Conservation (phyloP, 352 stramenopile genomes). For the Globisporangium lucens region DNA sequence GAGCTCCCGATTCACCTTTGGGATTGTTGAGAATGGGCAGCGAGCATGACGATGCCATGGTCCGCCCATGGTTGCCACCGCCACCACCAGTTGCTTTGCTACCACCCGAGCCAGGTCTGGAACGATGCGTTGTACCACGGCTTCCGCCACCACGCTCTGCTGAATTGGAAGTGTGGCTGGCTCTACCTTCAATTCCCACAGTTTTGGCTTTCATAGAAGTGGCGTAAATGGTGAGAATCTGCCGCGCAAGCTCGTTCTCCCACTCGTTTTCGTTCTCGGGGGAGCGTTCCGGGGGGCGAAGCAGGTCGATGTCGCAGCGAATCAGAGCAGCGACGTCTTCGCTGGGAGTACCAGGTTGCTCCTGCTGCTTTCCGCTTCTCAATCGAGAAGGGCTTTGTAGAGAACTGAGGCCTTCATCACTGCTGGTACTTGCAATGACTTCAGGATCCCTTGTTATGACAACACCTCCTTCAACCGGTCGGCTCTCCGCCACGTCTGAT, state of each 20-base stretch:
- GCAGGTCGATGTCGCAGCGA: slow-evolving; percentile 52
- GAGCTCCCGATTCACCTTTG: not conserved
- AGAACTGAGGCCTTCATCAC: not conserved
- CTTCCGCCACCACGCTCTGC: not conserved
- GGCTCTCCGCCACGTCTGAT: not conserved
- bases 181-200: slow-evolving; percentile 5
- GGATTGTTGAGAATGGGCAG: slow-evolving; percentile 16
- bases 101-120: not conserved
- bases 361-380: not conserved
- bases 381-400: not conserved
- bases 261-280: slow-evolving; percentile 75
- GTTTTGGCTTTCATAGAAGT: slow-evolving; percentile 69
- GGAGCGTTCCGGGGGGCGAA: slow-evolving; percentile 40
- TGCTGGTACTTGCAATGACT: not conserved
- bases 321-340: slow-evolving; percentile 12
- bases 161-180: not conserved
- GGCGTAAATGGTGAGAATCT: slow-evolving; percentile 88
- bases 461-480: not conserved
- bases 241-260: slow-evolving; percentile 89
- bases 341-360: slow-evolving; percentile 6
- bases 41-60: slow-evolving; percentile 21
- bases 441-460: not conserved
- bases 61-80: not conserved
- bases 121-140: not conserved
- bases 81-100: not conserved